Percentiles rank a stretch among this genome's conserved stretches.
Conservation (phyloP, 306 rosid genomes). For the Boehmeria nivea region DNA sequence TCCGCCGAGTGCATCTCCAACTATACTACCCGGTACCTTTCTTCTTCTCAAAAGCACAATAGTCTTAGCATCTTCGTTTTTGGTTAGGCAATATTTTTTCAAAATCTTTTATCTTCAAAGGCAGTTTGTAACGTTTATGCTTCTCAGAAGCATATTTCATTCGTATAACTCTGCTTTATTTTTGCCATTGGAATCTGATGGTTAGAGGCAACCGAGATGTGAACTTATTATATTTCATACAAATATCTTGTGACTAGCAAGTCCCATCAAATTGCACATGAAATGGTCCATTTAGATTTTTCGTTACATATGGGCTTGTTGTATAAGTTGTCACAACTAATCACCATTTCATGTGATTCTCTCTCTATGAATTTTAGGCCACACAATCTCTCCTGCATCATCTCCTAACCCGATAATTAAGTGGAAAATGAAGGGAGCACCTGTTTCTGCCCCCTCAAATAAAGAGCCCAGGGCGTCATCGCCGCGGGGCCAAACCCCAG, state of each 20-base stretch:
- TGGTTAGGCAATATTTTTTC: no score
- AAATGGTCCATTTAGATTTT: no score
- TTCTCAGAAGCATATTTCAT: no score
- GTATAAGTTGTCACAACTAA: background rate
- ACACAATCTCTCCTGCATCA: slow-evolving; percentile 47
- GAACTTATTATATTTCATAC: no score
- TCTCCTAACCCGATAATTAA: slow-evolving; percentile 39
- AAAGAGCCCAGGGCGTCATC: slow-evolving; percentile 40
- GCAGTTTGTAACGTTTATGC: no score
- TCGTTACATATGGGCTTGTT: no score
- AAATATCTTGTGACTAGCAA: no score
- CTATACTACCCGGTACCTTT: slow-evolving; percentile 42
- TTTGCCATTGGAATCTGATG: background rate
- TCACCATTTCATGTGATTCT: slow-evolving; percentile 4
- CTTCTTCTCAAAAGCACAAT: no score
- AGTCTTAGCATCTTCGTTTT: no score
- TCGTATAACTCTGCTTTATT: background rate
- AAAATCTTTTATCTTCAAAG: no score
- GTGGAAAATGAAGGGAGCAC: slow-evolving; percentile 31
- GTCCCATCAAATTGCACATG: no score
- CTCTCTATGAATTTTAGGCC: slow-evolving; percentile 45
- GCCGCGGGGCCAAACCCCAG: slow-evolving; percentile 33
- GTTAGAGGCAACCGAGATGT: background rate
- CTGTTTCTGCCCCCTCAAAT: slow-evolving; percentile 40
- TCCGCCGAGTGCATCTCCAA: slow-evolving; percentile 42